Evolutionary conservation across 2,329 filamentous ascomycete species (phyloP), one percentile per base, ranked within the genome.

Genomic region (Plenodomus tracheiphilus): DNA sequence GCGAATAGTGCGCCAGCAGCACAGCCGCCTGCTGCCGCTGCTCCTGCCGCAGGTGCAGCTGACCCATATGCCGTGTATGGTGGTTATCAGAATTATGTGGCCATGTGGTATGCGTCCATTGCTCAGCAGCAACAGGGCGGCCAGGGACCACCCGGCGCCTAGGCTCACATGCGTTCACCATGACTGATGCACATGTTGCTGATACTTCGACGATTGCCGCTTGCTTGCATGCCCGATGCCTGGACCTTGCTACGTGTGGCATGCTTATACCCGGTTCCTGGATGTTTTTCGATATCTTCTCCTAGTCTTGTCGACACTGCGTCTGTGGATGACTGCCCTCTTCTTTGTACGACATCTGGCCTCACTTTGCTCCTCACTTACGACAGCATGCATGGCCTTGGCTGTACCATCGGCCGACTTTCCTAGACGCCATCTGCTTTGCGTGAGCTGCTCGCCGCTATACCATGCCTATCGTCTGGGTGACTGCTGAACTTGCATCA

Each of bases 71-170:
- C 89, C 48, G 80, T 85, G 48, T 94, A 92, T 74, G 89, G 89
- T 58, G 89, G 89, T 52, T 93, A 93, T 72, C 82, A 91, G 62
- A 87, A 87, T 61, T 94, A 93, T 69, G 74, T 91, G 50, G 84
- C 87, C 35, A 79, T 92, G 61, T 94, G 89, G 89, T 92, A 91
- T 75, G 85, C 89, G 66, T 88, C 87, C 40, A 69, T 83, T 66
- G 79, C 79, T 42, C 76, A 80, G 63, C 80, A 82, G 65, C 76
- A 80, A 48, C 63, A 64, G 51, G 59, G 61, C 43, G 60, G 59
- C 37, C 68, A 69, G 45, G 66, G 61, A 52, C 68, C 68, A 47
- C 69, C 70, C 28, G 68, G 69, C 56, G 61, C 68, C 40, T 73
- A 72, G 55, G 54, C 53, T 62, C 54, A 51, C 50, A 59, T 51